Conservation (phyloP, 2,329 filamentous ascomycete genomes). For the Hirsutella rhossiliensis region DNA sequence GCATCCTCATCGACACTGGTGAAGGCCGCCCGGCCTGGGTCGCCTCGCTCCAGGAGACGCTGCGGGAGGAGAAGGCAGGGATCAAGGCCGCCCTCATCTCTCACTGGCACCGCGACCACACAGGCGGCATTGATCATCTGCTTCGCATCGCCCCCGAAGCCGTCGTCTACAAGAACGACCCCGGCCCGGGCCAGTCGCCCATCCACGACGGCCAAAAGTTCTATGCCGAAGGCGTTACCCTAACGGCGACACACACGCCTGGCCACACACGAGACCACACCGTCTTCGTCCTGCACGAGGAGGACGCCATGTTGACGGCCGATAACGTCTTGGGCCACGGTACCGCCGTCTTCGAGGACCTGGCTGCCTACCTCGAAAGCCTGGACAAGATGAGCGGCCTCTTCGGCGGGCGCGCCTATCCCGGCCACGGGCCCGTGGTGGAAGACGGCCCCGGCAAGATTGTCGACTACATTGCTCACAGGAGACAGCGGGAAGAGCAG, state of each 20-base stretch:
- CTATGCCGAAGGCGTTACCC: slow-evolving; percentile 45
- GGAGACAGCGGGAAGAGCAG: slow-evolving; percentile 68
- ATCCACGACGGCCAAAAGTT: slow-evolving; percentile 42
- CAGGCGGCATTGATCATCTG: slow-evolving; percentile 62
- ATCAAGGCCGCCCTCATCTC: slow-evolving; percentile 66
- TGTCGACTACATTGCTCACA: slow-evolving; percentile 71
- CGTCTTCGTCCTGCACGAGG: slow-evolving; percentile 62
- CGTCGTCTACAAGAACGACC: slow-evolving; percentile 54
- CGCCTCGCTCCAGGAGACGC: slow-evolving; percentile 46
- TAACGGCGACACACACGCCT: slow-evolving; percentile 49
- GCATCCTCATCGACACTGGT: slow-evolving; percentile 83
- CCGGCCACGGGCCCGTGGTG: slow-evolving; percentile 75
- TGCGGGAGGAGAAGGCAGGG: slow-evolving; percentile 55
- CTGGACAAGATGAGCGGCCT: slow-evolving; percentile 56
- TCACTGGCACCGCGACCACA: slow-evolving; percentile 88
- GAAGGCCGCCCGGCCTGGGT: slow-evolving; percentile 71
- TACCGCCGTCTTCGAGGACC: slow-evolving; percentile 73
- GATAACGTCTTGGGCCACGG: slow-evolving; percentile 85
- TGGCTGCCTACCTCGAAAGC: slow-evolving; percentile 55
- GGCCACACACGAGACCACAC: slow-evolving; percentile 78
- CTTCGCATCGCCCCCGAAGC: slow-evolving; percentile 49
- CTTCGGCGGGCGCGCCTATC: slow-evolving; percentile 63
- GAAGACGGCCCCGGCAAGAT: slow-evolving; percentile 62
- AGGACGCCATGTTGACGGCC: slow-evolving; percentile 76
- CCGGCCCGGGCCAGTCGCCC: slow-evolving; percentile 32